These are phyloP conservation scores for Neurospora sp. DNA, from an alignment of 2,329 filamentous ascomycete genomes.

Conservation along the genomic window DNA sequence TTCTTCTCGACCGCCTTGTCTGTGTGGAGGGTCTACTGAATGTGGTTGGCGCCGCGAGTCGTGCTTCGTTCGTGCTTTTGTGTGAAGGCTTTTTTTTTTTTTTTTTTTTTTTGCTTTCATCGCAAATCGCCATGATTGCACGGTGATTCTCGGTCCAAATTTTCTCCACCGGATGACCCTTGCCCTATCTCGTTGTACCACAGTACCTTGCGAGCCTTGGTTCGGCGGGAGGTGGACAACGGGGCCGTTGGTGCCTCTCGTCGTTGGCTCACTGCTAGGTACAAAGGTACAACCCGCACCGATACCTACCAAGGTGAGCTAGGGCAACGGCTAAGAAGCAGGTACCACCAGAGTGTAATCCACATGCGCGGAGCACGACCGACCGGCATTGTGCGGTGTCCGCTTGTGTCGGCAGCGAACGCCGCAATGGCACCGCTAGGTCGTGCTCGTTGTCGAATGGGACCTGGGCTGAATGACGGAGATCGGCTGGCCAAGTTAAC, in stretches of 20 bases:
- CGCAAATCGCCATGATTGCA: background rate
- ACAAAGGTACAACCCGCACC: background rate
- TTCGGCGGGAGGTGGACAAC: background rate
- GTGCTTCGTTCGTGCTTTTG: background rate
- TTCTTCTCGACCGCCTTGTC: conserved; percentile 1
- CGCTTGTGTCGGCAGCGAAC: background rate
- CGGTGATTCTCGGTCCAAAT: background rate
- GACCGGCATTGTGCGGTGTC: background rate
- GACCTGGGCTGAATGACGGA: background rate
- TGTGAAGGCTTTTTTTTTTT: background rate
- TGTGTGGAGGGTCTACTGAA: background rate
- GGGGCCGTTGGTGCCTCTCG: background rate
- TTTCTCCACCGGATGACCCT: background rate
- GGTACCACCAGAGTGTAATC: background rate
- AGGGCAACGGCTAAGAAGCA: background rate
- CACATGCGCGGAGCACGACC: background rate
- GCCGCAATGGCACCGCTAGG: background rate
- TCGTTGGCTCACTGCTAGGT: background rate
- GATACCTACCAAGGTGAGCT: background rate
- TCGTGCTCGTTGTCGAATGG: background rate
- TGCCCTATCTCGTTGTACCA: background rate
- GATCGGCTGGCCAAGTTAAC: background rate
- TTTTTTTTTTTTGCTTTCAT: background rate
- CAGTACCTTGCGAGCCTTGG: background rate
- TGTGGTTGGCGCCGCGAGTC: background rate